These are phyloP conservation scores for Cyberlindnera euphorbiiphila DNA, from an alignment of 805 yeast species.

Conservation along the genomic window DNA sequence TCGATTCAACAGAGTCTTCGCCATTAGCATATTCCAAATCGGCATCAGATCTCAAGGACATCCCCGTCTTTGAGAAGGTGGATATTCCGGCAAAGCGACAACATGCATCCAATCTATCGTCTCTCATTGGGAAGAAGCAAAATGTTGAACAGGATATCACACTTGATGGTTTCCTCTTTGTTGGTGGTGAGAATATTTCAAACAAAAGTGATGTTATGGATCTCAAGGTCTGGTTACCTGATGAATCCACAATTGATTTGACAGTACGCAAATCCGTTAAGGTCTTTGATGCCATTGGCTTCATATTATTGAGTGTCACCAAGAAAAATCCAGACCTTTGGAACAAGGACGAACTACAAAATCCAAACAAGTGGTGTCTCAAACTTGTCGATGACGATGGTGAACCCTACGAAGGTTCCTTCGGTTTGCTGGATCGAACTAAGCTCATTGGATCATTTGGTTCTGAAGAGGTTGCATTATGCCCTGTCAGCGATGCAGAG, in stretches of 20 bases:
- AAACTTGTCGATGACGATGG: constrained; percentile 91
- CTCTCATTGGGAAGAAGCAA: constrained; percentile 38
- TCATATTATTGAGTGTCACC: constrained; percentile 32
- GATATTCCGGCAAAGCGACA: background rate
- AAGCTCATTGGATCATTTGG: constrained; percentile 67
- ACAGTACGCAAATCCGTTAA: constrained; percentile 34
- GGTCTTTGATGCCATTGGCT: constrained; percentile 57
- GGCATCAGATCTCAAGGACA: background rate
- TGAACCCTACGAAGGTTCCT: constrained; percentile 84
- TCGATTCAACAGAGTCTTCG: constrained; percentile 1
- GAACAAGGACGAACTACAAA: constrained; percentile 17
- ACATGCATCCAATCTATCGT: constrained; percentile 39
- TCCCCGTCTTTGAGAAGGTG: constrained; percentile 7
- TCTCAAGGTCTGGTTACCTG: constrained; percentile 28
- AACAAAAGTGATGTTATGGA: constrained; percentile 20
- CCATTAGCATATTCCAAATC: constrained; percentile 7
- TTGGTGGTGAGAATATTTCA: constrained; percentile 27
- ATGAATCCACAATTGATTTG: constrained; percentile 23
- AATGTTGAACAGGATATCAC: constrained; percentile 33
- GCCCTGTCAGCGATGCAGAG: constrained; percentile 48
- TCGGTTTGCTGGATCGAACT: constrained; percentile 78
- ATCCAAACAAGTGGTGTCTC: constrained; percentile 71
- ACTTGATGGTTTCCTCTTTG: constrained; percentile 40
- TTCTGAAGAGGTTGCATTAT: constrained; percentile 77
- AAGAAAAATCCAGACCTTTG: constrained; percentile 10